Base-by-base conservation (phyloP, 1,139 yeast species). In the Yamadazyma buinensis region DNA sequence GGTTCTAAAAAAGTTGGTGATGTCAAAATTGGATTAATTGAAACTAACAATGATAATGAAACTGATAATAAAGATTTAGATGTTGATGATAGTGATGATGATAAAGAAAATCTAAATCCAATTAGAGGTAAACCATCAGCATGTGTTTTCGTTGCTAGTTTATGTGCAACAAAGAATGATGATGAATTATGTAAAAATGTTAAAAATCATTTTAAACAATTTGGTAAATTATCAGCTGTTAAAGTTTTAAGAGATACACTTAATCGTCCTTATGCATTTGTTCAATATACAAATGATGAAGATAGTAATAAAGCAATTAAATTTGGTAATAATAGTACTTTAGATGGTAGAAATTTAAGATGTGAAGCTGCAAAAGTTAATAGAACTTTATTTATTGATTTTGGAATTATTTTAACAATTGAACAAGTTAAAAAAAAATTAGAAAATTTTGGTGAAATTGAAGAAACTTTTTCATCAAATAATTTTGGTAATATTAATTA, bases 301-400 rank as follows among this genome's bases (percentile, higher is more conserved):
- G 94, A 84, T 44, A 90, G 95, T 8, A 68, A 71, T 37, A 54
- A 45, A 4, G 97, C 97, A 1, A 72, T 88, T 35, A 59, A 57
- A 27, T 65, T 70, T 36, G 95, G 87, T 8, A 92, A 85, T 47
- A 80, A 83, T 34, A 69, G 86, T 5, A 54, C 66, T 6, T 61
- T 90, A 35, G 78, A 84, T 52, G 95, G 88, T 10, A 72, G 96
- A 51, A 68, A 76, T 8, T 76, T 90, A 36, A 73, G 97, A 39
- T 86, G 95, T 59, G 97, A 90, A 57, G 82, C 80, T 12, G 97
- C 97, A 1, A 80, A 84, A 49, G 96, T 88, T 29, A 90, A 90
- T 57, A 70, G 97, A 44, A 88, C 97, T 11, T 64, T 90, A 34
- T 84, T 78, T 51, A 54, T 82, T 29, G 61, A 70, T 13, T 61